Percentiles rank a stretch among this genome's conserved stretches.
These are phyloP conservation scores for Pyrenophora tritici-repentis DNA, from an alignment of 2,329 filamentous ascomycete genomes.

Conservation along the genomic window DNA sequence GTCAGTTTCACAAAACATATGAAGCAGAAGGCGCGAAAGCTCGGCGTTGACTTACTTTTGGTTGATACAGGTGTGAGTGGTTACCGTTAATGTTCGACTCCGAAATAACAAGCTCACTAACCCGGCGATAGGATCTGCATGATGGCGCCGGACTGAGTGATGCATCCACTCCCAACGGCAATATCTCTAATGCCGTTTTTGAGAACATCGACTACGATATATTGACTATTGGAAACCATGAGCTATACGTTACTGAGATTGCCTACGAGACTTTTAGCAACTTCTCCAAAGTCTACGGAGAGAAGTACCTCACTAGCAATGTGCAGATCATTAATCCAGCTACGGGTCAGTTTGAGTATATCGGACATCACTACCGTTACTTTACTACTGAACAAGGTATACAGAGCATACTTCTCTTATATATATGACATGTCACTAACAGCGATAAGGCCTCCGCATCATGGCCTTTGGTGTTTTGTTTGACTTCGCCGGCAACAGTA, in stretches of 20 bases:
- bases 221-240: slow-evolving; percentile 65
- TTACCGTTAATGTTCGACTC: neutral
- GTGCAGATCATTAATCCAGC: slow-evolving; percentile 55
- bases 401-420: neutral
- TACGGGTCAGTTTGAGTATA: slow-evolving; percentile 52
- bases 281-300: slow-evolving; percentile 63
- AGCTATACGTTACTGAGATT: slow-evolving; percentile 66
- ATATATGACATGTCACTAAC: neutral
- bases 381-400: slow-evolving; percentile 55
- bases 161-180: slow-evolving; percentile 62
- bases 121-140: slow-evolving; percentile 60
- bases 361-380: slow-evolving; percentile 56
- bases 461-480: slow-evolving; percentile 60
- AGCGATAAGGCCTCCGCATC: slow-evolving; percentile 49
- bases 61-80: slow-evolving; percentile 60
- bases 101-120: slow-evolving; percentile 1
- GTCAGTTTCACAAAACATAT: slow-evolving; percentile 65
- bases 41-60: slow-evolving; percentile 64
- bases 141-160: slow-evolving; percentile 68
- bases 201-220: slow-evolving; percentile 60
- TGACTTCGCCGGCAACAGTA: slow-evolving; percentile 62
- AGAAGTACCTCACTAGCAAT: slow-evolving; percentile 60
- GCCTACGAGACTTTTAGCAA: slow-evolving; percentile 65
- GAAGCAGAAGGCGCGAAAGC: slow-evolving; percentile 61
- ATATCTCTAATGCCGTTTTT: slow-evolving; percentile 59